Evolutionary conservation across 352 stramenopile species (phyloP), one percentile per base, ranked within the genome.

Genomic region (Phytophthora cactorum): DNA sequence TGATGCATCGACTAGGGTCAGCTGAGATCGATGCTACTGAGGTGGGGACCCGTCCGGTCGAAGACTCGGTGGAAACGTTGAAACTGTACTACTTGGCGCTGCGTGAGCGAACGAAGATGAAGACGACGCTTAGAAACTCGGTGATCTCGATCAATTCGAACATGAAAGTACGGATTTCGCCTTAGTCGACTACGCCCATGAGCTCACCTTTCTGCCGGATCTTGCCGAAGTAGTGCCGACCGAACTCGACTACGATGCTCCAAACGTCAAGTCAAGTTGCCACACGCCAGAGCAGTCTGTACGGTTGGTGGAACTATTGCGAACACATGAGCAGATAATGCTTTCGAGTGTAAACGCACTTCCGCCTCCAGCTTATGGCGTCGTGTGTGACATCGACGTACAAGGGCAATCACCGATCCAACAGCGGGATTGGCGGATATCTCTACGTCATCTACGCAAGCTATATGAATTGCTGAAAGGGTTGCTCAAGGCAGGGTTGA

Each of bases 371-470:
- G 12, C 39, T 5, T 45, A 45, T 22, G 39, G 15, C 17, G 39
- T 12, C 3, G 9, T 45, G 4, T 57, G 51, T 11, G 51, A 57
- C 27, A 57, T 45, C 12, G 51, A 57, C 27, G 51, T 57, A 0
- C 14, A 46, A 32, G 32, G 17, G 5, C 31, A 57, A 5, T 15
- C 9, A 25, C n/a, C n/a, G 9, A 57, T 57, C 8, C 12, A 45
- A 12, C 51, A 57, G 15, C 5, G 31, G 32, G 31, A 32, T 34
- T 32, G 51, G 5, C 17, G 51, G 27, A 22, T 43, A 17, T 32
- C 43, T 14, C 17, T 49, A 5, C 43, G 9, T 9, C 39, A 6
- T 0, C 3, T 45, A 3, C 0, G 15, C 4, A 45, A 45, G 14
- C 6, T 45, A 7, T 45, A 45, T 8, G 39, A 45, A 11, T 22